These are phyloP conservation scores for Murraya paniculata DNA, from an alignment of 345 rosid species.

Conservation along the genomic window DNA sequence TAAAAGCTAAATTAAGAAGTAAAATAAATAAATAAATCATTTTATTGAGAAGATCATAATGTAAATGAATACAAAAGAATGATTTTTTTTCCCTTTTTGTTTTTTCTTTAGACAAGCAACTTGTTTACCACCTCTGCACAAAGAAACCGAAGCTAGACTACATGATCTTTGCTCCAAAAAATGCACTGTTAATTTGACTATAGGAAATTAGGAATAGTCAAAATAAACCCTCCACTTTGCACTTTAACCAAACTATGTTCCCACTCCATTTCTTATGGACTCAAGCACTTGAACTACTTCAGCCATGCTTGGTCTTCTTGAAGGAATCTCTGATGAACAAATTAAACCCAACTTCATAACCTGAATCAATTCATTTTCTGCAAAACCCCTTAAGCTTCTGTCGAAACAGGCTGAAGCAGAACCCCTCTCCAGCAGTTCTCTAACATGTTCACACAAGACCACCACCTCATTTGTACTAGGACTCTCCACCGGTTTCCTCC, in stretches of 20 bases:
- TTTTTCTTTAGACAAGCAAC: conserved; percentile 17
- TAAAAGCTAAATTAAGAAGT: not conserved
- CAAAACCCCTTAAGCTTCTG: conserved; percentile 60
- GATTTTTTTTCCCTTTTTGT: conserved; percentile 8
- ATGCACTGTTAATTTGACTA: conserved; percentile 6
- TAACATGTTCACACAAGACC: conserved; percentile 78
- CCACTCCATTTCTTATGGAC: conserved; percentile 70
- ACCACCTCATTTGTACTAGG: conserved; percentile 59
- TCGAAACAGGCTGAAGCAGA: conserved; percentile 89
- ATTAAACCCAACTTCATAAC: conserved; percentile 88
- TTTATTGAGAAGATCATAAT: conserved; percentile 39
- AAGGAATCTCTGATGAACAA: conserved; percentile 69
- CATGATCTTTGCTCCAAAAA: conserved; percentile 9
- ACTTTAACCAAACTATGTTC: conserved; percentile 32
- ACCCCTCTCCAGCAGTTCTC: conserved; percentile 64
- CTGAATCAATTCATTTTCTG: conserved; percentile 88
- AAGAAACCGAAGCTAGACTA: conserved; percentile 30
- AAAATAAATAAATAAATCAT: conserved; percentile 34
- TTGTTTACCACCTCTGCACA: conserved; percentile 26
- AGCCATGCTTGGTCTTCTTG: conserved; percentile 95
- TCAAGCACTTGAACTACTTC: conserved; percentile 97
- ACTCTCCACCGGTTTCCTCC: conserved; percentile 92
- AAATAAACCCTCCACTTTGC: conserved; percentile 9
- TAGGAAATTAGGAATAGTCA: conserved; percentile 4
- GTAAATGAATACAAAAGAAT: conserved; percentile 58